These are phyloP conservation scores for Daedaleopsis nitida DNA, from an alignment of 768 basidiomycete species.

Conservation along the genomic window DNA sequence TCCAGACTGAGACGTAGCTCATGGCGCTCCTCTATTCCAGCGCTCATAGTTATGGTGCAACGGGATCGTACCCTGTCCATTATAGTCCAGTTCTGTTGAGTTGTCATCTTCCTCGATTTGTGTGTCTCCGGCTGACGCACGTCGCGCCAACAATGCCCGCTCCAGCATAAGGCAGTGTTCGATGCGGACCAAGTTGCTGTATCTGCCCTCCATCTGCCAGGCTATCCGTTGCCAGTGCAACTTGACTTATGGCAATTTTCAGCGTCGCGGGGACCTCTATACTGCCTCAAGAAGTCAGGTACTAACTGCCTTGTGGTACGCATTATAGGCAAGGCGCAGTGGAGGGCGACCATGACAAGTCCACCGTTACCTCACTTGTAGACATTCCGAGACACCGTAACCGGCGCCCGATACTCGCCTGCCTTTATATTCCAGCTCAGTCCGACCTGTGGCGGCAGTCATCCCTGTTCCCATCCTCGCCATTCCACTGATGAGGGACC, in stretches of 20 bases:
- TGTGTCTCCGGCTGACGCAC: neutral
- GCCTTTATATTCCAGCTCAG: constrained; percentile 9
- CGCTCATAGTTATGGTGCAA: neutral
- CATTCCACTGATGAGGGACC: constrained; percentile 8
- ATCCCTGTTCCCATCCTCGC: neutral
- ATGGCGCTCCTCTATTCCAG: neutral
- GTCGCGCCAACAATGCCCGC: neutral
- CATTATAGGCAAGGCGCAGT: neutral
- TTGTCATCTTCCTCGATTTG: neutral
- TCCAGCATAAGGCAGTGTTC: neutral
- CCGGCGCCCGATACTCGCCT: constrained; percentile 11
- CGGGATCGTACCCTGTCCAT: neutral
- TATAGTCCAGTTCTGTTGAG: neutral
- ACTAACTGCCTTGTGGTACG: constrained; percentile 7
- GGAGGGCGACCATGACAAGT: constrained; percentile 8
- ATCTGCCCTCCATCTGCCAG: neutral
- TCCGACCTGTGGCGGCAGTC: neutral
- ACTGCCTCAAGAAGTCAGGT: neutral
- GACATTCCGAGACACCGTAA: constrained; percentile 1
- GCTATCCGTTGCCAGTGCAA: neutral
- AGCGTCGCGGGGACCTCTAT: neutral
- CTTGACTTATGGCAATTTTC: neutral
- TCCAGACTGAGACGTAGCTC: neutral
- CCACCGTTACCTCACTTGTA: constrained; percentile 2
- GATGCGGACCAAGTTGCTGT: constrained; percentile 9